Base-by-base conservation (phyloP, 2,329 filamentous ascomycete species). In the Exophiala aquamarina region DNA sequence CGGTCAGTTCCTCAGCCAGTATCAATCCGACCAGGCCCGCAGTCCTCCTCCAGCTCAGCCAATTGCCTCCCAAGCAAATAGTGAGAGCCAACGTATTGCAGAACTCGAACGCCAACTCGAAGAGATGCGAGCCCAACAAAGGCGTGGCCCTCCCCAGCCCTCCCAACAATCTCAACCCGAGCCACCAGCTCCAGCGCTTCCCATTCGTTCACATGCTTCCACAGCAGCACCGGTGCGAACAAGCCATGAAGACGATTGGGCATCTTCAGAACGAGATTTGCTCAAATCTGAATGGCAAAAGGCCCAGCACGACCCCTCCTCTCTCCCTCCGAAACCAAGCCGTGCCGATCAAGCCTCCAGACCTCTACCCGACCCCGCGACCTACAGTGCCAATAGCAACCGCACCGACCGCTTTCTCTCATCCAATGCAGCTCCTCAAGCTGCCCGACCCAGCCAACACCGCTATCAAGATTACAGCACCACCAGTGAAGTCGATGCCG, bases 1-100 rank as follows among this genome's bases (percentile, higher is more conserved):
- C 50, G 90, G 90, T 2, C 90, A 95, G 63, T 91, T 85, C 59
- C 77, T 95, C 41, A 92, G 87, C 62, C 87, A 95, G 63, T 95
- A 95, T 64, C 86, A 89, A 64, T 82, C 84, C 15, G 84, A 89
- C 57, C 82, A 87, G 63, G 66, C 74, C 52, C 61, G 66, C 13
- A 29, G 21, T 44, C 28, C 45, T n/a, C 45, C 37, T 3, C 35
- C 35, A n/a, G 18, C 44, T 77, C 69, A 50, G 72, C 71, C 18
- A 7, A 29, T 49, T 18, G 34, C 42, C 10, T 29, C 50, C 67
- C 54, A 59, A 35, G 43, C 48, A 34, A 45, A 55, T 5, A 44
- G 73, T 2, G 80, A 92, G 65, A 81, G 75, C 53, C 79, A 76
- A 54, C 82, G 90, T 32, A 84, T 96, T 53, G 80, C 80, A 59